phyloP scores from a whole-genome alignment of 1,139 yeast genomes.

The Torulaspora pretoriensis region DNA sequence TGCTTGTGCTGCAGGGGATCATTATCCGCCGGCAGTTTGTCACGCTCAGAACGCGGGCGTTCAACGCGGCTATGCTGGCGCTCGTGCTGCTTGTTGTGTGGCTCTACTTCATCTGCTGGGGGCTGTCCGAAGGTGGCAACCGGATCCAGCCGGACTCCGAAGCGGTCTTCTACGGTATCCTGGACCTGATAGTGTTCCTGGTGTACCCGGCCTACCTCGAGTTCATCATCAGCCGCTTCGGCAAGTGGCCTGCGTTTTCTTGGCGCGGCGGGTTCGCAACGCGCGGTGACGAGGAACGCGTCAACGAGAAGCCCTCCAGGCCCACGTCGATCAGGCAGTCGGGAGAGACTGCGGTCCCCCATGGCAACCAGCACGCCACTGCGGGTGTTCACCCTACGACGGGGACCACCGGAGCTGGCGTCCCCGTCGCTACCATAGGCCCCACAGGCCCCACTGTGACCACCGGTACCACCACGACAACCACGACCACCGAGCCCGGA shows the following conservation, averaged over 20 bases:
- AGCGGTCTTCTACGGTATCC: conserved; percentile 60
- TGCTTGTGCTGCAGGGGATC: conserved; percentile 41
- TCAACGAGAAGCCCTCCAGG: conserved; percentile 11
- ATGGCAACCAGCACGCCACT: background rate
- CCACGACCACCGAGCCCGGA: background rate
- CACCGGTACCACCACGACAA: conserved; percentile 1
- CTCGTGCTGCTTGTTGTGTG: conserved; percentile 34
- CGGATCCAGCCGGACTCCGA: conserved; percentile 63
- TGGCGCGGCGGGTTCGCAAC: conserved; percentile 13
- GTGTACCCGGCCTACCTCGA: conserved; percentile 39
- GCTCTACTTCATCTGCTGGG: conserved; percentile 59
- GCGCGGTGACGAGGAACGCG: conserved; percentile 6
- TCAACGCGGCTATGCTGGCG: conserved; percentile 16
- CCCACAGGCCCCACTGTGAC: background rate
- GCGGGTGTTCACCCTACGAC: background rate
- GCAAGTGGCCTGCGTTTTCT: conserved; percentile 17
- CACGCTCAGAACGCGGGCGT: conserved; percentile 17
- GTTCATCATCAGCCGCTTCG: conserved; percentile 12
- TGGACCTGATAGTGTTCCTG: conserved; percentile 49
- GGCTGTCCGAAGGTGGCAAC: conserved; percentile 64
- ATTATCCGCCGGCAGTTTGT: conserved; percentile 27
- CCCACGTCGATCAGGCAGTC: conserved; percentile 23
- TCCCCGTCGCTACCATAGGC: background rate
- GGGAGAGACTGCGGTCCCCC: conserved; percentile 28
- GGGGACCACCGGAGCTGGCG: background rate